A percentile compares a stretch with the other conserved stretches of the same genome.
phyloP scores from a whole-genome alignment of 768 basidiomycete species.

The Cyclocybe cylindracea region DNA sequence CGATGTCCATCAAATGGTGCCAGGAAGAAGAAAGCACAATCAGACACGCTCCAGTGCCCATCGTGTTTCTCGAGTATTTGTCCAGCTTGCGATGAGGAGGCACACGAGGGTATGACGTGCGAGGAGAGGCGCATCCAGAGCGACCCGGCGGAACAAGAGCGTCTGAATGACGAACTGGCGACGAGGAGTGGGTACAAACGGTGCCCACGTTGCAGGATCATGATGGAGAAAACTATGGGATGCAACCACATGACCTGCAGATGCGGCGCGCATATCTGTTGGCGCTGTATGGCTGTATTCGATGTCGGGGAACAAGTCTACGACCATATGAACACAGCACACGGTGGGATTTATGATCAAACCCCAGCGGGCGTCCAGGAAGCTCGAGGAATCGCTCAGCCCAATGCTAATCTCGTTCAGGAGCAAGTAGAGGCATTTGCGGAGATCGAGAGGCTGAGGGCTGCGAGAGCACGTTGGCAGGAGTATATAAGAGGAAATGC shows the following conservation, averaged over 20 bases:
- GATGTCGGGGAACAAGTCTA: slow-evolving; percentile 16
- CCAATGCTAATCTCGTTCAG: slow-evolving; percentile 1
- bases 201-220: slow-evolving; percentile 46
- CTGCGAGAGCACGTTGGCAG: not conserved
- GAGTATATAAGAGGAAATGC: not conserved
- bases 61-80: slow-evolving; percentile 54
- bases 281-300: slow-evolving; percentile 53
- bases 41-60: slow-evolving; percentile 41
- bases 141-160: slow-evolving; percentile 42
- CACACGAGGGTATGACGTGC: slow-evolving; percentile 55
- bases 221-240: slow-evolving; percentile 51
- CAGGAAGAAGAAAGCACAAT: not conserved
- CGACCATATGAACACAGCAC: slow-evolving; percentile 33
- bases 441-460: slow-evolving; percentile 8
- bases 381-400: not conserved
- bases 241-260: slow-evolving; percentile 58
- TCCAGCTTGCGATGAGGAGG: slow-evolving; percentile 46
- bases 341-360: slow-evolving; percentile 19
- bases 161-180: slow-evolving; percentile 43
- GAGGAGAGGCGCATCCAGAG: slow-evolving; percentile 32
- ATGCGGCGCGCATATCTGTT: slow-evolving; percentile 56
- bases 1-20: slow-evolving; percentile 20
- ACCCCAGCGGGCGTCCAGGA: slow-evolving; percentile 3
- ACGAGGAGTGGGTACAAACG: slow-evolving; percentile 38
- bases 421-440: slow-evolving; percentile 10